These are phyloP conservation scores for Hypoxylon intermedium DNA, from an alignment of 495 filamentous ascomycete genomes.

Conservation along the genomic window DNA sequence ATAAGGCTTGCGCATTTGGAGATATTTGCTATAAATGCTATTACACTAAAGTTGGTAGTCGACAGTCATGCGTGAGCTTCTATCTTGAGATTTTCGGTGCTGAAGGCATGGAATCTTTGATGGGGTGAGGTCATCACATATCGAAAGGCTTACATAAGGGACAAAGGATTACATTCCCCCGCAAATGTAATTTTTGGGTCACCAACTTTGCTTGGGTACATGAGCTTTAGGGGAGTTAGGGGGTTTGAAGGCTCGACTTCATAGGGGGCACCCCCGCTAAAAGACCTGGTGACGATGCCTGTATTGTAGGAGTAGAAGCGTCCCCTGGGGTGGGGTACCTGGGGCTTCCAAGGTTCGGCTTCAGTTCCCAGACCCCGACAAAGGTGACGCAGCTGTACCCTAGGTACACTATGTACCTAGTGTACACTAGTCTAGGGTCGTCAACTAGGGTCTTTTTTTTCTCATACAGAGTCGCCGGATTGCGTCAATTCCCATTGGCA, in stretches of 20 bases:
- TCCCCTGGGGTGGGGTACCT: too few species aligned
- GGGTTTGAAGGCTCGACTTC: too few species aligned
- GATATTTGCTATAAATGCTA: neutral
- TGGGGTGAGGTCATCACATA: slow-evolving; percentile 25
- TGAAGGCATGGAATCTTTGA: slow-evolving; percentile 3
- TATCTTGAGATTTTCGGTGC: neutral
- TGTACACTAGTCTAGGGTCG: slow-evolving; percentile 12
- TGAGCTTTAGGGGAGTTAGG: too few species aligned
- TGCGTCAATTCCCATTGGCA: slow-evolving; percentile 12
- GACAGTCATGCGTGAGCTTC: neutral
- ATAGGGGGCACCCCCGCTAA: too few species aligned
- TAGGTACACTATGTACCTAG: too few species aligned
- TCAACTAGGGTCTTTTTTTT: neutral
- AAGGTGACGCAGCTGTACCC: slow-evolving; percentile 35
- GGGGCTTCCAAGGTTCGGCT: too few species aligned
- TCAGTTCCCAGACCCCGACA: too few species aligned
- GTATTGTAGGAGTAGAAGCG: too few species aligned
- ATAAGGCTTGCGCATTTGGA: slow-evolving; percentile 67
- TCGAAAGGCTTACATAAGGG: neutral
- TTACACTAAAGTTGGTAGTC: neutral
- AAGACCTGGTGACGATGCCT: too few species aligned
- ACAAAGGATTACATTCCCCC: neutral
- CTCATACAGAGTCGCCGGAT: slow-evolving; percentile 15
- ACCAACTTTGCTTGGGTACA: too few species aligned
- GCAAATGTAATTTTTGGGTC: too few species aligned